Evolutionary conservation across 192 early-diverging fungal genomes (phyloP).

Genomic region (Podila verticillata): DNA sequence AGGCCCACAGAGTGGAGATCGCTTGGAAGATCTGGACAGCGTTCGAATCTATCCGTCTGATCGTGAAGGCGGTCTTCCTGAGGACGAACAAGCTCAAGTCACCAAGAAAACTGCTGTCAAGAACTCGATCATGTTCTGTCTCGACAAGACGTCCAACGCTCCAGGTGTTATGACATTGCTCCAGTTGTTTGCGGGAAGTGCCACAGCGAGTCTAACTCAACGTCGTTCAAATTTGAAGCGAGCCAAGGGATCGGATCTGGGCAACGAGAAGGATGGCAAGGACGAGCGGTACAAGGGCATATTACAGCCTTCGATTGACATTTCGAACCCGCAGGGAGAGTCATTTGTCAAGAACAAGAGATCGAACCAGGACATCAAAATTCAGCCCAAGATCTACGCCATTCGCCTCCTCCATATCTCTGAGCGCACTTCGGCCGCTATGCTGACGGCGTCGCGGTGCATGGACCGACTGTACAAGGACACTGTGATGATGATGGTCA

Average conservation of each 20-base stretch:
- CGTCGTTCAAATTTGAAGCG: neutral
- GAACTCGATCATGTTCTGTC: slow-evolving; percentile 48
- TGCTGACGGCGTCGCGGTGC: slow-evolving; percentile 74
- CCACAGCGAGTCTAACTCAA: neutral
- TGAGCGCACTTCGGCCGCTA: slow-evolving; percentile 80
- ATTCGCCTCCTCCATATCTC: slow-evolving; percentile 81
- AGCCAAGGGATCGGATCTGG: neutral
- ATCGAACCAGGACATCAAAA: slow-evolving; percentile 17
- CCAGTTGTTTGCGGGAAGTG: slow-evolving; percentile 37
- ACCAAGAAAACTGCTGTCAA: slow-evolving; percentile 10
- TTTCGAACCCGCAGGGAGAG: slow-evolving; percentile 29
- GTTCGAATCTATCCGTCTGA: neutral
- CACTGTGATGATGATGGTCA: slow-evolving; percentile 81
- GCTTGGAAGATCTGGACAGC: slow-evolving; percentile 28
- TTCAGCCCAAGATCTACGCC: slow-evolving; percentile 57
- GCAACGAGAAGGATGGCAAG: neutral
- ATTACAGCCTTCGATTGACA: slow-evolving; percentile 43
- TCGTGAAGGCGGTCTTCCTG: neutral
- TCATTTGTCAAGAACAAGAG: neutral
- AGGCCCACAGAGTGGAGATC: too few species aligned
- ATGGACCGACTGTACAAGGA: slow-evolving; percentile 69
- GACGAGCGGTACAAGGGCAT: slow-evolving; percentile 12
- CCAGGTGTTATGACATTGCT: slow-evolving; percentile 46
- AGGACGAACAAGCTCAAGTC: neutral
- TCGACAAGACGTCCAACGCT: slow-evolving; percentile 46